Conservation (phyloP, 495 filamentous ascomycete genomes). For the Xylaria flabelliformis region DNA sequence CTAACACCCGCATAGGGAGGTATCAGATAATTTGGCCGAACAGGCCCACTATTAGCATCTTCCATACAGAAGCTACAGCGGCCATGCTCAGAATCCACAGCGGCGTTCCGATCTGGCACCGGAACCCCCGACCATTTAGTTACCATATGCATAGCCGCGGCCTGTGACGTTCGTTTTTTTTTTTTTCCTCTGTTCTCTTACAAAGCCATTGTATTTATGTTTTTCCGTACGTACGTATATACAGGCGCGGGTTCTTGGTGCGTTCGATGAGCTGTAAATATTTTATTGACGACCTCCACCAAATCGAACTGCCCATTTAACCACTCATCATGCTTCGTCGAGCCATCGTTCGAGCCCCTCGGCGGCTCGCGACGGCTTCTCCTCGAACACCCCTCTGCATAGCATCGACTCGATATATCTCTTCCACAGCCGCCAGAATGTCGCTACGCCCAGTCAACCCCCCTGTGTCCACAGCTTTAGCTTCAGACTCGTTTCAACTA, state of each 20-base stretch:
- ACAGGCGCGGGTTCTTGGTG: background rate
- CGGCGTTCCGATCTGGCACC: slow-evolving; percentile 20
- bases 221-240: background rate
- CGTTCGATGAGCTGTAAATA: background rate
- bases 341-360: slow-evolving; percentile 40
- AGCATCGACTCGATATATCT: slow-evolving; percentile 31
- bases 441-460: slow-evolving; percentile 43
- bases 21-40: background rate
- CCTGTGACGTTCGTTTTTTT: slow-evolving; percentile 6
- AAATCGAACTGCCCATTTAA: background rate
- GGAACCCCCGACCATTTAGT: slow-evolving; percentile 24
- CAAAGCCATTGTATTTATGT: background rate
- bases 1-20: background rate
- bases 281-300: background rate
- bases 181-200: background rate
- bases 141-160: background rate
- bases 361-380: slow-evolving; percentile 36
- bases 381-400: slow-evolving; percentile 26
- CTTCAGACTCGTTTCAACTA: slow-evolving; percentile 80
- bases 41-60: slow-evolving; percentile 1
- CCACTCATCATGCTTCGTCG: slow-evolving; percentile 45
- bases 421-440: slow-evolving; percentile 41
- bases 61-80: background rate
- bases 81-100: slow-evolving; percentile 2
- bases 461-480: slow-evolving; percentile 60